These are phyloP conservation scores for Mycena sp. DNA, from an alignment of 1,284 basidiomycete species.

Conservation along the genomic window DNA sequence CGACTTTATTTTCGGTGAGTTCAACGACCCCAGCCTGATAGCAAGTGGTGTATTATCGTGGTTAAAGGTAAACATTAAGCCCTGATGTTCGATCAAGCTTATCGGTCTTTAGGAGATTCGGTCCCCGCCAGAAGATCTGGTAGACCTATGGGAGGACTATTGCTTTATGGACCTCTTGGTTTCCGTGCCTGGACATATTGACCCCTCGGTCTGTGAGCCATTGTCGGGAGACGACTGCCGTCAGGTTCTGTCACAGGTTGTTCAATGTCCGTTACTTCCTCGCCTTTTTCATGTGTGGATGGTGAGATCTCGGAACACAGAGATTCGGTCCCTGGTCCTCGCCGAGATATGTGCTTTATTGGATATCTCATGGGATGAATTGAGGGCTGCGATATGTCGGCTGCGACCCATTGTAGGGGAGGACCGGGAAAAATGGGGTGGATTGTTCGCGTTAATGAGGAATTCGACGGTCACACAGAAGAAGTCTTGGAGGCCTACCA, in stretches of 20 bases:
- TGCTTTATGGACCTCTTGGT: neutral
- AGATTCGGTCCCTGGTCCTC: neutral
- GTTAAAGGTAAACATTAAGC: neutral
- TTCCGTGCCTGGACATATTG: neutral
- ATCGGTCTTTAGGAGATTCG: neutral
- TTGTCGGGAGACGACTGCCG: no score
- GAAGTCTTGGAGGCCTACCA: neutral
- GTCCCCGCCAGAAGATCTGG: neutral
- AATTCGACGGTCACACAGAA: neutral
- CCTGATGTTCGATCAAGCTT: neutral
- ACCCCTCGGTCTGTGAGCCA: no score
- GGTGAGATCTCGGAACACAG: no score
- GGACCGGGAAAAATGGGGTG: no score
- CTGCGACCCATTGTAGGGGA: neutral
- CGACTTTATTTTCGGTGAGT: no score
- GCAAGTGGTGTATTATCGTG: neutral
- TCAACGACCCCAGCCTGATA: neutral
- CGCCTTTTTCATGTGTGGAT: no score
- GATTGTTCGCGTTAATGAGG: no score
- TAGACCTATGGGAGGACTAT: slow-evolving; percentile 4
- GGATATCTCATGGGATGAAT: neutral
- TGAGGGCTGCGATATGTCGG: neutral
- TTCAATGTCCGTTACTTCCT: neutral
- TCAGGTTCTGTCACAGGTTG: neutral
- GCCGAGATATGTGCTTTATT: neutral